These are phyloP conservation scores for Calonectria crousiana DNA, from an alignment of 2,329 filamentous ascomycete species.

Conservation along the genomic window DNA sequence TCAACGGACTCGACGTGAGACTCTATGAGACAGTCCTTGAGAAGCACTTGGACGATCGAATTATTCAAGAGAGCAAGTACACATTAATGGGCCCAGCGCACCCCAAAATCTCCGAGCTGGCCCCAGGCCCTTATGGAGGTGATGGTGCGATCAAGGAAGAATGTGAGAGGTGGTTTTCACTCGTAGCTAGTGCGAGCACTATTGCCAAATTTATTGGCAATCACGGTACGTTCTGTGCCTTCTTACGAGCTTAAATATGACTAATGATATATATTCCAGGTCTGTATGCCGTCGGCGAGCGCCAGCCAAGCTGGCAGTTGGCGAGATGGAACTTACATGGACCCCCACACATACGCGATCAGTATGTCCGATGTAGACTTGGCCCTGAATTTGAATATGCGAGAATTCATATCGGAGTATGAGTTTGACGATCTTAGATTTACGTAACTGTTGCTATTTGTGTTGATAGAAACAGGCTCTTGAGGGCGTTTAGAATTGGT, in stretches of 20 bases:
- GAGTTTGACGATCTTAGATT: conserved; percentile 25
- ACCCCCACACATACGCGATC: conserved; percentile 16
- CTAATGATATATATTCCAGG: conserved; percentile 9
- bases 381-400: conserved; percentile 31
- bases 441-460: not conserved
- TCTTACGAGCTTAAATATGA: too few species aligned
- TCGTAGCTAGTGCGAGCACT: conserved; percentile 30
- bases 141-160: conserved; percentile 38
- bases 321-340: conserved; percentile 26
- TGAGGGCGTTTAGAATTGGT: not conserved
- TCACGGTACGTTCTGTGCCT: conserved; percentile 16
- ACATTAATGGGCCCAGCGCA: conserved; percentile 16
- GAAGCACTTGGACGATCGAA: conserved; percentile 21
- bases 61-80: conserved; percentile 32
- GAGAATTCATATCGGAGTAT: conserved; percentile 17
- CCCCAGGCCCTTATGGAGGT: conserved; percentile 25
- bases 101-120: not conserved
- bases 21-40: conserved; percentile 18
- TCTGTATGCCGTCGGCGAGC: conserved; percentile 16
- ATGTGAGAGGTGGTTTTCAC: conserved; percentile 26
- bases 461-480: not conserved
- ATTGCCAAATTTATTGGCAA: conserved; percentile 26
- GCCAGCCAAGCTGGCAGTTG: not conserved
- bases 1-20: conserved; percentile 27
- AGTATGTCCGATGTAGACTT: conserved; percentile 23